A percentile compares a stretch with the other conserved stretches of the same genome.
Evolutionary conservation across 1,139 yeast species (phyloP).

Genomic region (Candida dubliniensis): DNA sequence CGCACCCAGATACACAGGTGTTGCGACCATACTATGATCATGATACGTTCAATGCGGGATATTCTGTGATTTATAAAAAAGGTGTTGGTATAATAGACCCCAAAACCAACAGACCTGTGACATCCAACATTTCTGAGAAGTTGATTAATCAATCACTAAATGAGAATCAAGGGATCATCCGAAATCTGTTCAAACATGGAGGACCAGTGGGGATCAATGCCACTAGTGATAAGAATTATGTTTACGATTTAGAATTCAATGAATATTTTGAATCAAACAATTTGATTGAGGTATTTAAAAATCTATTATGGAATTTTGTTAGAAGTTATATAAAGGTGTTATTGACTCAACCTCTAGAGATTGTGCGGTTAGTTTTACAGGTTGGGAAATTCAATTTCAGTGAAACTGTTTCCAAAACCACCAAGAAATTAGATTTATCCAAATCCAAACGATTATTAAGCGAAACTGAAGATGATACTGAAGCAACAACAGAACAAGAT

Average conservation of each 20-base stretch:
- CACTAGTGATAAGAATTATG: conserved; percentile 43
- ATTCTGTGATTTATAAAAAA: conserved; percentile 59
- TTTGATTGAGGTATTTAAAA: conserved; percentile 52
- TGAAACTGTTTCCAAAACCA: conserved; percentile 9
- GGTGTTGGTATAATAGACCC: conserved; percentile 58
- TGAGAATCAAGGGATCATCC: conserved; percentile 13
- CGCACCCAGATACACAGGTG: conserved; percentile 13
- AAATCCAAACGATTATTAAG: conserved; percentile 13
- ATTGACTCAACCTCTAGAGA: conserved; percentile 86
- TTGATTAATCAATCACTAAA: conserved; percentile 17
- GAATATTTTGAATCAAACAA: conserved; percentile 65
- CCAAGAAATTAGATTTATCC: conserved; percentile 6
- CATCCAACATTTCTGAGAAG: conserved; percentile 24
- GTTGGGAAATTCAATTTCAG: conserved; percentile 59
- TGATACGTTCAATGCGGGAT: conserved; percentile 66
- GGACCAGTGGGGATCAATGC: conserved; percentile 23
- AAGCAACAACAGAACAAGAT: conserved; percentile 26
- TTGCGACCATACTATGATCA: conserved; percentile 76
- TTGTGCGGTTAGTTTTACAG: conserved; percentile 74
- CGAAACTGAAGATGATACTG: conserved; percentile 10
- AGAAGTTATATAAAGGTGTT: conserved; percentile 68
- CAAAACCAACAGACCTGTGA: conserved; percentile 35
- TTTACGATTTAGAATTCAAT: conserved; percentile 63
- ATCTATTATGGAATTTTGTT: conserved; percentile 58
- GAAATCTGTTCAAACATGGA: conserved; percentile 13